These are phyloP conservation scores for Trichosporon asahii DNA, from an alignment of 1,284 basidiomycete genomes.

Conservation along the genomic window DNA sequence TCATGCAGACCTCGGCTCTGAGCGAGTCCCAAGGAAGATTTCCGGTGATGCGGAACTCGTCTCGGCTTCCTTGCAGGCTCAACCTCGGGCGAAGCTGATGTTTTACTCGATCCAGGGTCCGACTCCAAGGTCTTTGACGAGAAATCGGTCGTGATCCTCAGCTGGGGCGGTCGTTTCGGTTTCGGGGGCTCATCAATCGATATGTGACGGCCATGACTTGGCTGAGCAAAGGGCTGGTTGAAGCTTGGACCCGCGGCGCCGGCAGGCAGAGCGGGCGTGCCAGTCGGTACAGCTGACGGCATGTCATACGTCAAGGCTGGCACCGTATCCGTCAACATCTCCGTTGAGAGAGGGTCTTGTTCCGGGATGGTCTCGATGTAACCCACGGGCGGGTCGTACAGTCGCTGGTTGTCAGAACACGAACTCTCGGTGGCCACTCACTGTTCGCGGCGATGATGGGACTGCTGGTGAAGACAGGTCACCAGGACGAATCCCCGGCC, in stretches of 20 bases:
- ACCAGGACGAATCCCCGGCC: constrained; percentile 37
- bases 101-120: neutral
- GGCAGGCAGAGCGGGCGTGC: neutral
- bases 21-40: neutral
- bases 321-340: constrained; percentile 13
- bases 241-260: neutral
- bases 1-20: constrained; percentile 38
- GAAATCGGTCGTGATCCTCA: neutral
- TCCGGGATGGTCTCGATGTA: constrained; percentile 20
- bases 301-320: constrained; percentile 19
- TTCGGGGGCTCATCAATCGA: constrained; percentile 5
- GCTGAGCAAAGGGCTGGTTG: neutral
- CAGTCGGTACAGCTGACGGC: constrained; percentile 17
- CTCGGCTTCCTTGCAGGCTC: neutral
- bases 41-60: neutral
- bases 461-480: neutral
- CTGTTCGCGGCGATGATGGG: neutral
- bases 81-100: neutral
- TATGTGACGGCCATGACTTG: neutral
- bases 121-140: neutral
- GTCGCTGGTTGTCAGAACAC: neutral
- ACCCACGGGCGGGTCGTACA: constrained; percentile 18
- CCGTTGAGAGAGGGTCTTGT: constrained; percentile 26
- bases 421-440: neutral
- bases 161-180: neutral